Conservation (phyloP, 2,329 filamentous ascomycete genomes). For the Colletotrichum sp. region DNA sequence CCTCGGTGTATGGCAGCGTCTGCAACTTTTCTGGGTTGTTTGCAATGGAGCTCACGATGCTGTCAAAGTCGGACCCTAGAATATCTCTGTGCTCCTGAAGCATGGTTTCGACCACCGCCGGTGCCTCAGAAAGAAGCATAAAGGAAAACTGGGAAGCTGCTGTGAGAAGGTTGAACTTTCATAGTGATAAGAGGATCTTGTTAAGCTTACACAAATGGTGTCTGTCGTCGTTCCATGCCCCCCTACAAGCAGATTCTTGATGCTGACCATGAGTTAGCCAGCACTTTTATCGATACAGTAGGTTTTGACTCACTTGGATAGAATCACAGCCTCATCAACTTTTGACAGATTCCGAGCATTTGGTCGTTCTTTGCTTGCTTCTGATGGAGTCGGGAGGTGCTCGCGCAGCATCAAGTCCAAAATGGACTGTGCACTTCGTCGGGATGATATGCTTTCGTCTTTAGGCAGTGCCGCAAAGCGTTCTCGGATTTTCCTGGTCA, state of each 20-base stretch:
- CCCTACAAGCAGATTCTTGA: not conserved
- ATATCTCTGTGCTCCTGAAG: not conserved
- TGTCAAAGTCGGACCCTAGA: not conserved
- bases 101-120: not conserved
- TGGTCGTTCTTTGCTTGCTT: not conserved
- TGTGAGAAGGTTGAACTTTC: not conserved
- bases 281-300: not conserved
- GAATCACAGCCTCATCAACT: not conserved
- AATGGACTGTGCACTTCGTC: not conserved
- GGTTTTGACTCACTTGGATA: not conserved
- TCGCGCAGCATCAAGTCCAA: not conserved
- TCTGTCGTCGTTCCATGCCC: not conserved
- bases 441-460: not conserved
- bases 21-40: not conserved
- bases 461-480: not conserved
- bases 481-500: not conserved
- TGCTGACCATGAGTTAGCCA: not conserved
- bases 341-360: not conserved
- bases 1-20: not conserved
- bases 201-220: not conserved
- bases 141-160: not conserved
- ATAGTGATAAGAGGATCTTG: not conserved
- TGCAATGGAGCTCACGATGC: not conserved
- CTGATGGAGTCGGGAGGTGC: not conserved
- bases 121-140: not conserved